phyloP scores from a whole-genome alignment of 2,329 filamentous ascomycete genomes.

The Thyridium curvatum region DNA sequence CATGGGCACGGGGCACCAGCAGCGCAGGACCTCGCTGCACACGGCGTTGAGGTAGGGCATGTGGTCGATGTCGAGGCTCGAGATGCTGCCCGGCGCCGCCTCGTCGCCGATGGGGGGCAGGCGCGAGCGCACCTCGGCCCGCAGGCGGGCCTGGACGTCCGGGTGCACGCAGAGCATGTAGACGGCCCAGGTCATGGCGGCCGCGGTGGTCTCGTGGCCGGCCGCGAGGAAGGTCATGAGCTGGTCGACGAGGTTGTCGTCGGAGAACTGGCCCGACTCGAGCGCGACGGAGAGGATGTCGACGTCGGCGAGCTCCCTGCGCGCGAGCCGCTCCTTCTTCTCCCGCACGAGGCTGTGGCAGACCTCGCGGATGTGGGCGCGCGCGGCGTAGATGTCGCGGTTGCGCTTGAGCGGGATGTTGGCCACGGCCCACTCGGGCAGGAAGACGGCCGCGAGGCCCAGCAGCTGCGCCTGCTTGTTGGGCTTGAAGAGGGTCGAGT shows the following conservation, averaged over 20 bases:
- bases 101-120: slow-evolving; percentile 43
- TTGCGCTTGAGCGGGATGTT: slow-evolving; percentile 67
- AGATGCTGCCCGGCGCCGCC: slow-evolving; percentile 28
- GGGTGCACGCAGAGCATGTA: slow-evolving; percentile 64
- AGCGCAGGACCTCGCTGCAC: slow-evolving; percentile 69
- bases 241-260: slow-evolving; percentile 79
- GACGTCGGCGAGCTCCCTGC: slow-evolving; percentile 43
- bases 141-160: slow-evolving; percentile 58
- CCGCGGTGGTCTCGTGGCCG: slow-evolving; percentile 73
- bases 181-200: slow-evolving; percentile 68
- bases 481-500: slow-evolving; percentile 49
- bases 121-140: slow-evolving; percentile 57
- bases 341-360: slow-evolving; percentile 63
- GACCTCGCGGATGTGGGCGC: slow-evolving; percentile 53
- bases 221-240: slow-evolving; percentile 87
- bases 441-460: slow-evolving; percentile 50
- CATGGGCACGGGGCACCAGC: slow-evolving; percentile 64
- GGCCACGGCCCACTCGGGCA: slow-evolving; percentile 56
- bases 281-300: slow-evolving; percentile 81
- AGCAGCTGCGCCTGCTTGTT: slow-evolving; percentile 46
- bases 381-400: slow-evolving; percentile 51
- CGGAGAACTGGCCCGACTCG: slow-evolving; percentile 66
- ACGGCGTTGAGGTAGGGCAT: slow-evolving; percentile 78
- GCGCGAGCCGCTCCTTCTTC: slow-evolving; percentile 53
- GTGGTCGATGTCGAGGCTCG: slow-evolving; percentile 56